These are phyloP conservation scores for Adenanthera pavonina DNA, from an alignment of 306 rosid species.

Conservation along the genomic window DNA sequence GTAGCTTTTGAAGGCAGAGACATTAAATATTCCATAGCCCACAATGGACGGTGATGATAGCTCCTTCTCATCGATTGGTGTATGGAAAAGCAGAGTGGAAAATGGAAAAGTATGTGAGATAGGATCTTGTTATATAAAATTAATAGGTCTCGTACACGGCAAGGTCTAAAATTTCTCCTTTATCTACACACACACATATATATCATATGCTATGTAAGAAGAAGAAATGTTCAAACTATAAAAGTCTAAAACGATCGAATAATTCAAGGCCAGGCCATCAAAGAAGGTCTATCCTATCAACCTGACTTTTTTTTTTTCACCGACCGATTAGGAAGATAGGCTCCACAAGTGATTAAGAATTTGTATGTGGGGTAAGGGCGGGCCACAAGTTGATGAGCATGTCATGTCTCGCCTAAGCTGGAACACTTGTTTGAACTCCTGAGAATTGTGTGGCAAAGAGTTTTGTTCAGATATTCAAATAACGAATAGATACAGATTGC, in stretches of 20 bases:
- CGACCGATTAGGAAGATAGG: background rate
- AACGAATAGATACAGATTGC: slow-evolving; percentile 14
- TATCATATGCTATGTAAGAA: background rate
- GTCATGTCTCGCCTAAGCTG: too few relatives aligned
- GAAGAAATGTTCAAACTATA: background rate
- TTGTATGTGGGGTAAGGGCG: background rate
- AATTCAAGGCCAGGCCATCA: background rate
- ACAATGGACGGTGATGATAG: background rate
- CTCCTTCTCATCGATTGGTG: background rate
- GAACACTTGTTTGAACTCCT: background rate
- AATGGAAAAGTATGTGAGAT: background rate
- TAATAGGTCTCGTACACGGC: slow-evolving; percentile 6
- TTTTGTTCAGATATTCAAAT: background rate
- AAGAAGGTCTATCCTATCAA: background rate
- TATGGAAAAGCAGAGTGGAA: background rate
- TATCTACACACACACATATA: background rate
- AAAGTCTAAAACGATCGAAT: background rate
- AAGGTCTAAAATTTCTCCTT: background rate
- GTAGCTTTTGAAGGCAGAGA: background rate
- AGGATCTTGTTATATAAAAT: background rate
- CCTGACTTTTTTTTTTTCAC: background rate
- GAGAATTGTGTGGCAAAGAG: background rate
- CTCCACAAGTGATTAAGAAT: background rate
- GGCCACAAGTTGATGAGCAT: background rate
- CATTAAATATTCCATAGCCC: background rate